These are phyloP conservation scores for Euryodendron excelsum DNA, from an alignment of 148 eudicot genomes.

Conservation along the genomic window DNA sequence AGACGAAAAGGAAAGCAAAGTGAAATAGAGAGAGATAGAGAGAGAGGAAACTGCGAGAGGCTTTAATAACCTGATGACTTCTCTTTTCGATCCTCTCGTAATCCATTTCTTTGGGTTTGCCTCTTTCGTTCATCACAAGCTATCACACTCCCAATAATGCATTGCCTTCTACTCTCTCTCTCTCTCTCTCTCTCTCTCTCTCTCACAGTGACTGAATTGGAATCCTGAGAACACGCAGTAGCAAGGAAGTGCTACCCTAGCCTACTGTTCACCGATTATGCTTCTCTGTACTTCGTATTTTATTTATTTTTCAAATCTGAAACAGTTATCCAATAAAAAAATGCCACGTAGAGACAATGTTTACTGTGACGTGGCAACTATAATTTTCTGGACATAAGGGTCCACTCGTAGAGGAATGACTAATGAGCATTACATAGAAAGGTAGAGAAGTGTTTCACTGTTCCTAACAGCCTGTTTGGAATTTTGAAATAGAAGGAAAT, in stretches of 20 bases:
- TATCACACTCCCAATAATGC: neutral
- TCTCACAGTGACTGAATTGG: neutral
- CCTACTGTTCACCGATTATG: neutral
- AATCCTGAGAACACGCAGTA: neutral
- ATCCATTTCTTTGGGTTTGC: slow-evolving; percentile 19
- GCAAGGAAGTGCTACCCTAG: neutral
- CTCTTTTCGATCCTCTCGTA: slow-evolving; percentile 26
- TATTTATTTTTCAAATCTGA: neutral
- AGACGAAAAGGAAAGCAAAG: neutral
- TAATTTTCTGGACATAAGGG: too few species aligned
- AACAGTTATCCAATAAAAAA: neutral
- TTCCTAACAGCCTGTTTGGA: too few species aligned
- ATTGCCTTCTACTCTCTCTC: neutral
- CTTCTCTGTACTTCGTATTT: neutral
- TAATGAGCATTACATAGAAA: too few species aligned
- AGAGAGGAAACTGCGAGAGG: too few species aligned
- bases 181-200: neutral
- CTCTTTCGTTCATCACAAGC: slow-evolving; percentile 8
- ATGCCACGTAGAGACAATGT: too few species aligned
- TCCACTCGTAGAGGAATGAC: too few species aligned
- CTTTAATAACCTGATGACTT: slow-evolving; percentile 8
- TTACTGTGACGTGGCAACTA: too few species aligned
- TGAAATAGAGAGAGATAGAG: neutral
- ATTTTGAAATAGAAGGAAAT: too few species aligned
- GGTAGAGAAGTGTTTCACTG: too few species aligned